Percentiles rank a stretch among this genome's conserved stretches.
phyloP scores from a whole-genome alignment of 129 eudicot genomes.

The Escallonia rubra region DNA sequence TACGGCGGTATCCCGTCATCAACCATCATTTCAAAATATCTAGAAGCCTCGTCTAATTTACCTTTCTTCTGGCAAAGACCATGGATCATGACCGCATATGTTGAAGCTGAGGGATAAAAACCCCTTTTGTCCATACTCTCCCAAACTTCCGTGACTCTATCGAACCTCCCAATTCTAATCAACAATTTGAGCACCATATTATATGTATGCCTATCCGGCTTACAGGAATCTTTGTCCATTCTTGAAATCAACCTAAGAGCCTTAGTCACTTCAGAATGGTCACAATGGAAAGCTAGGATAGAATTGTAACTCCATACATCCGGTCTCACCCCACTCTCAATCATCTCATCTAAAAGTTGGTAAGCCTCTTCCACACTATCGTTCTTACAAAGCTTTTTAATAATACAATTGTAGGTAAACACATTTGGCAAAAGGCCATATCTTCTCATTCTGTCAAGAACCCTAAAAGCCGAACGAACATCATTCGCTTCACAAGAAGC shows the following conservation, averaged over 20 bases:
- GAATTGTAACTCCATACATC: conserved; percentile 83
- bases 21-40: conserved; percentile 82
- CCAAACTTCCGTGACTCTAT: conserved; percentile 61
- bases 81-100: conserved; percentile 89
- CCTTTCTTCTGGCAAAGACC: conserved; percentile 81
- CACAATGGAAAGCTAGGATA: conserved; percentile 63
- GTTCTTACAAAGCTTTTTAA: conserved; percentile 57
- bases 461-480: conserved; percentile 58
- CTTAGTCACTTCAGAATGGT: conserved; percentile 68
- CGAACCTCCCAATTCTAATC: conserved; percentile 72
- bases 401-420: conserved; percentile 61
- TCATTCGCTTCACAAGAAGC: conserved; percentile 59
- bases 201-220: conserved; percentile 68
- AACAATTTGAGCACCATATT: conserved; percentile 86
- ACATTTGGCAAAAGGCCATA: conserved; percentile 71
- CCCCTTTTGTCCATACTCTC: conserved; percentile 57
- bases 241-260: conserved; percentile 60
- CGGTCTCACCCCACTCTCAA: conserved; percentile 48
- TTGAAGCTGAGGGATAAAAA: conserved; percentile 73
- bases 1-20: conserved; percentile 95
- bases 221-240: conserved; percentile 56
- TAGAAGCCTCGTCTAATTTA: conserved; percentile 71
- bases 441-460: conserved; percentile 76
- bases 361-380: conserved; percentile 68
- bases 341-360: conserved; percentile 70